Base-by-base conservation (phyloP, 2,329 filamentous ascomycete genomes). In the Hypoxylon sp. region DNA sequence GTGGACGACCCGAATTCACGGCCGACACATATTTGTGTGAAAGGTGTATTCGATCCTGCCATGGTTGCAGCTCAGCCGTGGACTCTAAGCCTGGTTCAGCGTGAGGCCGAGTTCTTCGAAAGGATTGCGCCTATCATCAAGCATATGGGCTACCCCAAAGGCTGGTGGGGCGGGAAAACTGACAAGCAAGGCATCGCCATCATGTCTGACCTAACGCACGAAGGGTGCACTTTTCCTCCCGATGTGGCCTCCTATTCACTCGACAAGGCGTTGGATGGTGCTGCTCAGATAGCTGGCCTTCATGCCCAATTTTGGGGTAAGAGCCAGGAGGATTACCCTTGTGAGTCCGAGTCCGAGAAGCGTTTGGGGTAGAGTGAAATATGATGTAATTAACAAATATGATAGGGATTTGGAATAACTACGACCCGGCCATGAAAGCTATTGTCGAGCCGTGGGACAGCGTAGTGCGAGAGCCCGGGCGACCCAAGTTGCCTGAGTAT, bases 241-340 rank as follows among this genome's bases (percentile, higher is more conserved):
- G 78, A 80, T 42, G 75, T 77, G 1, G 67, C 72, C 9, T 63
- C 75, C 4, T 81, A 78, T 58, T 63, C 79, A 0, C 69, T 80
- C 9, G 70, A 77, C 4, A 75, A 74, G 37, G 79, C 80, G 26
- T 68, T 78, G 63, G 76, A 78, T 29, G 80, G 79, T 5, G 79
- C 80, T 17, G 76, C 78, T 60, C 80, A 83, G 73, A 71, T 84
- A 17, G 81, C 81, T 0, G 77, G 76, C 11, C 74, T 83, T 11
- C 82, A 83, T 64, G 80, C 80, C 1, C 74, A 78, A 53, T 81
- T 77, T 61, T 83, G 80, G 79, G 79, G 78, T 11, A 64, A 71
- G 70, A 74, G 67, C 52, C 55, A 71, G 44, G 66, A 69, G 24
- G 72, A 75, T 44, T 69, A 72, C 46, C 68, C 73, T 22, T 74